Evolutionary conservation across 106 monocot genomes (phyloP).

Genomic region (Alisma plantagoaquatica): DNA sequence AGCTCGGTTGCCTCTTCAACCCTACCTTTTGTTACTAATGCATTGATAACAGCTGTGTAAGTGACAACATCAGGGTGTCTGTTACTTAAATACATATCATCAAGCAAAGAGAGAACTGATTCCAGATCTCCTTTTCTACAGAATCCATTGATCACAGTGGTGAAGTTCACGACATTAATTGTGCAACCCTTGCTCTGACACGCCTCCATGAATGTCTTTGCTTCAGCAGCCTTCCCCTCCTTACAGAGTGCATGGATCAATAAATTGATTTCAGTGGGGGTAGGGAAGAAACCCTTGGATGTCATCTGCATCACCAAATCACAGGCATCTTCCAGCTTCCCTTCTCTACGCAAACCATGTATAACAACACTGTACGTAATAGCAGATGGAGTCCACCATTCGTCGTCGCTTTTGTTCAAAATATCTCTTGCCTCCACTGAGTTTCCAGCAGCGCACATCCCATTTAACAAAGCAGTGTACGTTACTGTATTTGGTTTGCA

Average conservation of each 20-base stretch:
- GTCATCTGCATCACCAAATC: slow-evolving; percentile 71
- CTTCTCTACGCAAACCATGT: slow-evolving; percentile 83
- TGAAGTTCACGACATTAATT: slow-evolving; percentile 82
- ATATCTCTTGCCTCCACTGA: slow-evolving; percentile 71
- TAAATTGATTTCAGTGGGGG: slow-evolving; percentile 61
- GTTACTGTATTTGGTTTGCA: slow-evolving; percentile 85
- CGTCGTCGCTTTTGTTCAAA: slow-evolving; percentile 72
- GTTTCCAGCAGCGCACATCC: slow-evolving; percentile 60
- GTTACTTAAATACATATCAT: slow-evolving; percentile 88
- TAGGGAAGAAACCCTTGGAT: slow-evolving; percentile 67
- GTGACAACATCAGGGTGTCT: slow-evolving; percentile 86
- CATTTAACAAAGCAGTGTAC: slow-evolving; percentile 71
- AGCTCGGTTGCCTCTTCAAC: slow-evolving; percentile 60
- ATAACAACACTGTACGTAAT: slow-evolving; percentile 84
- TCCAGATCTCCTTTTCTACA: slow-evolving; percentile 52
- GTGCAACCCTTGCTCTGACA: slow-evolving; percentile 87
- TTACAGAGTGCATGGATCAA: slow-evolving; percentile 70
- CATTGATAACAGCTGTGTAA: slow-evolving; percentile 77
- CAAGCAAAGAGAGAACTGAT: slow-evolving; percentile 73
- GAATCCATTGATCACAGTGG: slow-evolving; percentile 88
- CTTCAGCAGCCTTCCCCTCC: slow-evolving; percentile 32
- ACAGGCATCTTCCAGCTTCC: slow-evolving; percentile 65
- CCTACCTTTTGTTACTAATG: slow-evolving; percentile 48
- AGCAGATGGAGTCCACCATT: slow-evolving; percentile 84
- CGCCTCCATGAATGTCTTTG: slow-evolving; percentile 77